These are phyloP conservation scores for Plasmodium relictum DNA, from an alignment of 169 alveolate species.

Conservation along the genomic window DNA sequence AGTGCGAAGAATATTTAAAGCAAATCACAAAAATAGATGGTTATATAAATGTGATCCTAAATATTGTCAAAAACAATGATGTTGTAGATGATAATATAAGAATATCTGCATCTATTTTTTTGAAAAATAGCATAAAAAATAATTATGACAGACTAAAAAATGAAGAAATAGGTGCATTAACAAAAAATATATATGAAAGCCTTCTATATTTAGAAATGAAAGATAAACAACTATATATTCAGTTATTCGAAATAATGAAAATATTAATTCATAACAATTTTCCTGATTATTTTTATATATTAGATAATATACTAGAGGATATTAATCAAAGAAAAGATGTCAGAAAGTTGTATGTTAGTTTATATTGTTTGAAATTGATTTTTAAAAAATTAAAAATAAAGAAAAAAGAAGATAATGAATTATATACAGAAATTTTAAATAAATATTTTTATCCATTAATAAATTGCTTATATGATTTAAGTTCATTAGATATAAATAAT, in stretches of 20 bases:
- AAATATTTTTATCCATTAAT: conserved; percentile 63
- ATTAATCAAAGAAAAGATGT: conserved; percentile 68
- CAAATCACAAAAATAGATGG: conserved; percentile 51
- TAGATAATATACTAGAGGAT: conserved; percentile 54
- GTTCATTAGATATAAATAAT: conserved; percentile 45
- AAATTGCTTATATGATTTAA: conserved; percentile 64
- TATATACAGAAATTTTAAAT: conserved; percentile 51
- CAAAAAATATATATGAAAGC: conserved; percentile 63
- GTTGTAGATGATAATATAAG: conserved; percentile 52
- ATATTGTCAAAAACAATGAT: conserved; percentile 36
- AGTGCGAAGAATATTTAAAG: conserved; percentile 52
- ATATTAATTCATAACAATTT: conserved; percentile 48
- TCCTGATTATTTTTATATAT: conserved; percentile 29
- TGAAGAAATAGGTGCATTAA: conserved; percentile 50
- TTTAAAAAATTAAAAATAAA: conserved; percentile 66
- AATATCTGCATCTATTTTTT: conserved; percentile 48
- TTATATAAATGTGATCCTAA: conserved; percentile 37
- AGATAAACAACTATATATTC: conserved; percentile 56
- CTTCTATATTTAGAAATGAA: conserved; percentile 52
- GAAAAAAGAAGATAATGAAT: conserved; percentile 51
- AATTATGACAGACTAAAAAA: conserved; percentile 42
- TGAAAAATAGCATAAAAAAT: conserved; percentile 47
- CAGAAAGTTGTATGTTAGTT: conserved; percentile 44
- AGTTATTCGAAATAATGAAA: conserved; percentile 61
- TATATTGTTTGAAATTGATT: conserved; percentile 54